Evolutionary conservation across 805 yeast genomes (phyloP), one percentile per base, ranked within the genome.

Genomic region (Metschnikowia hibisci): DNA sequence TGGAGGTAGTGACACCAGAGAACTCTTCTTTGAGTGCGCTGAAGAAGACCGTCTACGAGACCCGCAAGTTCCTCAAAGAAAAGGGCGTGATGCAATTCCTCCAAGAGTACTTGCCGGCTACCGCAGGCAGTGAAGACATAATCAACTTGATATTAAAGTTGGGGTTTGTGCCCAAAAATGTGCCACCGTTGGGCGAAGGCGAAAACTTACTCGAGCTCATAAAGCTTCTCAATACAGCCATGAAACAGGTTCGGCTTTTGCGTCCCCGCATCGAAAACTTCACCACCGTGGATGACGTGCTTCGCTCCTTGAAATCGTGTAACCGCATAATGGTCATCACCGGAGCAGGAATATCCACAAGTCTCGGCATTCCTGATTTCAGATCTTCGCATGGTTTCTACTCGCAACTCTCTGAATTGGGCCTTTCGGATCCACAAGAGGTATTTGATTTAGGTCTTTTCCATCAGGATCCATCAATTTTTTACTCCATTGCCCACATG

Each of bases 291-390:
- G 84, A 81, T 9, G 79, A 81, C 46, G 78, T 84, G 2, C 62
- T 78, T 2, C 69, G 66, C 2, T 54, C 54, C 22, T 46, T 63
- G 26, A 23, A 27, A n/a, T 18, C 34, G 8, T 52, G 60, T 20
- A 47, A 50, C 34, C 82, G 78, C 32, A 73, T 89, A 9, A 56
- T 90, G 45, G 89, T 89, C 0, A 61, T 89, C 16, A 87, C 96
- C 0, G 97, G 97, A 12, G 97, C 97, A 0, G 97, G 97, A 18
- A 87, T 89, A 42, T 85, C 95, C 28, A 88, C 96, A 3, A 80
- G 88, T 1, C 65, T 88, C 42, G 96, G 96, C 6, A 89, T 88
- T 42, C 96, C 96, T 0, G 96, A 88, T 64, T 88, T 89, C 65
- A 75, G 97, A 58, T 87, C 96, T 0, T 80, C 87, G n/a, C 74